phyloP scores from a whole-genome alignment of 805 yeast genomes.

The Wickerhamiella azymoides region DNA sequence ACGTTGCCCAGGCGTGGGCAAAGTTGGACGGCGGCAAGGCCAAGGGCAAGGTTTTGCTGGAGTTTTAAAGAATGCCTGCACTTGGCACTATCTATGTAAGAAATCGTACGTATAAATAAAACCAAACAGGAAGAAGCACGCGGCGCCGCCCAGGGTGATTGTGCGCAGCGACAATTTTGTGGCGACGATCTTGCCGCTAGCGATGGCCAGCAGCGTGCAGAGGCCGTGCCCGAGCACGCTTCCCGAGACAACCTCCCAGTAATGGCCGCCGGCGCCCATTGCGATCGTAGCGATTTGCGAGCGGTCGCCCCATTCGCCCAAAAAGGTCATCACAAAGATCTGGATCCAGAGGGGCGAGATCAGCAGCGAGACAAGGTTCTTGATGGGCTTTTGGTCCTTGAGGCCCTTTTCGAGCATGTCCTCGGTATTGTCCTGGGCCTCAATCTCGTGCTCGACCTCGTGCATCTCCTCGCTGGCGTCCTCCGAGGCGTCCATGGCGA shows the following conservation, averaged over 20 bases:
- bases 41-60: slow-evolving; percentile 49
- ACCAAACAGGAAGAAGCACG: slow-evolving; percentile 73
- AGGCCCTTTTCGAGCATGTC: slow-evolving; percentile 26
- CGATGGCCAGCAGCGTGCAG: slow-evolving; percentile 81
- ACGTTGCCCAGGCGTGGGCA: slow-evolving; percentile 38
- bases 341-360: slow-evolving; percentile 88
- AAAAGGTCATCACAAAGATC: slow-evolving; percentile 86
- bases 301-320: slow-evolving; percentile 99
- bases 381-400: slow-evolving; percentile 26
- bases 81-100: neutral
- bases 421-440: slow-evolving; percentile 36
- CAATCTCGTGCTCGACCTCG: slow-evolving; percentile 91
- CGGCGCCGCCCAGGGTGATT: slow-evolving; percentile 82
- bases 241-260: slow-evolving; percentile 78
- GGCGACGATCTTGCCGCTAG: slow-evolving; percentile 87
- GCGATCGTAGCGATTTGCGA: slow-evolving; percentile 97
- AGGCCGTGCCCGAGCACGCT: slow-evolving; percentile 79
- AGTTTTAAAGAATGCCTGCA: too few relatives aligned
- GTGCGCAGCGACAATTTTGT: slow-evolving; percentile 80
- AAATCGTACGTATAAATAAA: slow-evolving; percentile 57
- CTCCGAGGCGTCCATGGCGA: slow-evolving; percentile 49
- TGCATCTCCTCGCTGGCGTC: slow-evolving; percentile 88
- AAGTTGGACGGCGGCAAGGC: slow-evolving; percentile 35
- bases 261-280: slow-evolving; percentile 93
- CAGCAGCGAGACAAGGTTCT: slow-evolving; percentile 44